Percentiles rank a stretch among this genome's conserved stretches.
Evolutionary conservation across 73 alveolate species (phyloP).

Genomic region (Tetrahymena malaccensis): DNA sequence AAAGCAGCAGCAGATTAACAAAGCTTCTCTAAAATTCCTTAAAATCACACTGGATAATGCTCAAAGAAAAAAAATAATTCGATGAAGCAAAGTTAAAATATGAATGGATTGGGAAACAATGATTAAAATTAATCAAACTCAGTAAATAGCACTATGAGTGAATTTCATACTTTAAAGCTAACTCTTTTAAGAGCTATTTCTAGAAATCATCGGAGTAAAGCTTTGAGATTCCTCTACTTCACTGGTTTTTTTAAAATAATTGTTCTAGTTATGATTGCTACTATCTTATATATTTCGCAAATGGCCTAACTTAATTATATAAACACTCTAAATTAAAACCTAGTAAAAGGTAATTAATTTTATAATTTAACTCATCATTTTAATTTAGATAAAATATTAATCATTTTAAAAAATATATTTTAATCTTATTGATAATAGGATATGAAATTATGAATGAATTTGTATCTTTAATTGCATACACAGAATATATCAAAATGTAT

Average conservation of each 20-base stretch:
- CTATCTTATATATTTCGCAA: background rate
- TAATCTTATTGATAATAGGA: background rate
- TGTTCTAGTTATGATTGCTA: background rate
- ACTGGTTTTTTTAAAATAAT: background rate
- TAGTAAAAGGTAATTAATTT: background rate
- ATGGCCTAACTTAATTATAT: background rate
- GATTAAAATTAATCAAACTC: background rate
- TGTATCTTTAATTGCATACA: background rate
- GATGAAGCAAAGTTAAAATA: background rate
- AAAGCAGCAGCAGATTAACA: background rate
- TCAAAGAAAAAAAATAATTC: background rate
- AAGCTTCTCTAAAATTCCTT: background rate
- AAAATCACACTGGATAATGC: background rate
- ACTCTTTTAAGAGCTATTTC: background rate
- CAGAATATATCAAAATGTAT: background rate
- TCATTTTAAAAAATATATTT: too few species aligned
- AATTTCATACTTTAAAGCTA: background rate
- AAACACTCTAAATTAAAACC: background rate
- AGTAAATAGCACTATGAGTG: background rate
- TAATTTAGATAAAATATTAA: too few species aligned
- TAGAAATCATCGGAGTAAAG: background rate
- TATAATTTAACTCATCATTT: too few species aligned
- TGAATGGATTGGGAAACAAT: background rate
- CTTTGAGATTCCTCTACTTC: background rate
- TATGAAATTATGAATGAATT: background rate